phyloP scores from a whole-genome alignment of 345 rosid species.

The Ceriops decandra region DNA sequence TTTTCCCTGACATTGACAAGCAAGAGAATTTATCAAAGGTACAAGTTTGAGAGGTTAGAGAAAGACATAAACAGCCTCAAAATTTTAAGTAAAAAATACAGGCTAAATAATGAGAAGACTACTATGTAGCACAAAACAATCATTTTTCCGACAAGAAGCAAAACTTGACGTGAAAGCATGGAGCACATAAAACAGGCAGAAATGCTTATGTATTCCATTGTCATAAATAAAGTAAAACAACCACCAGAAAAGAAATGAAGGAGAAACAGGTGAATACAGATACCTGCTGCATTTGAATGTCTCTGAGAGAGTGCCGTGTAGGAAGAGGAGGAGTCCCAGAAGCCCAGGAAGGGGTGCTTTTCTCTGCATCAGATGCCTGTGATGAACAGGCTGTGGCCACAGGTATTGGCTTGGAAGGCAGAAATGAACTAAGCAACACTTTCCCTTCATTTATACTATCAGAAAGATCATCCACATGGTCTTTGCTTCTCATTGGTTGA shows the following conservation, averaged over 20 bases:
- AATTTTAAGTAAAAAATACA: too few species aligned
- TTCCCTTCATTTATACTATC: slow-evolving; percentile 46
- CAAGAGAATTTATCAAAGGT: background rate
- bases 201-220: background rate
- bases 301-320: slow-evolving; percentile 81
- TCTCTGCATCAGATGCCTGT: slow-evolving; percentile 57
- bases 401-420: slow-evolving; percentile 76
- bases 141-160: background rate
- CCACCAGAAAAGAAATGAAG: background rate
- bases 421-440: slow-evolving; percentile 59
- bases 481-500: slow-evolving; percentile 36
- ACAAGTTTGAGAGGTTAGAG: background rate
- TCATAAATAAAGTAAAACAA: background rate
- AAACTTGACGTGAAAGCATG: background rate
- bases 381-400: slow-evolving; percentile 39
- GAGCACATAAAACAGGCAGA: too few species aligned
- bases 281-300: slow-evolving; percentile 95
- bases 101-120: too few species aligned
- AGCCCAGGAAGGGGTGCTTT: slow-evolving; percentile 89
- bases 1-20: slow-evolving; percentile 47
- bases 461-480: slow-evolving; percentile 38
- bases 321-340: slow-evolving; percentile 67
- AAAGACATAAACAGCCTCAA: background rate
- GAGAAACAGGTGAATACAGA: background rate
- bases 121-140: background rate